Evolutionary conservation across 2,329 filamentous ascomycete species (phyloP).

Genomic region (Aspergillus sp.): DNA sequence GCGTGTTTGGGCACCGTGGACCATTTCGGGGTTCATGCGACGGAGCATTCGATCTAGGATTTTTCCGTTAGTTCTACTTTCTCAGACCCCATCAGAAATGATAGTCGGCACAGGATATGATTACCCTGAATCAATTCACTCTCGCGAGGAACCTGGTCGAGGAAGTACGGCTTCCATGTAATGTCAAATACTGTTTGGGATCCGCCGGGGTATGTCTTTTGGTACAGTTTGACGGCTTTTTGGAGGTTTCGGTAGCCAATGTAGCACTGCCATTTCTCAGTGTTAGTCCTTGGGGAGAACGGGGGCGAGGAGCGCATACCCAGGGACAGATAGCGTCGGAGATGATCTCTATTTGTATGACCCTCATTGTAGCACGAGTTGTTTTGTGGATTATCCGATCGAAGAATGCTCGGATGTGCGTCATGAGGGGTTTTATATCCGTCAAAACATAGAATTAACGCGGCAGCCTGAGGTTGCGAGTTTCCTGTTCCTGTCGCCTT

Average conservation of each 20-base stretch:
- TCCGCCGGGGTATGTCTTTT: conserved; percentile 42
- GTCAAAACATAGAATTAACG: background rate
- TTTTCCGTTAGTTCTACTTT: background rate
- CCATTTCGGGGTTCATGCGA: background rate
- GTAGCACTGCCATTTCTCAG: conserved; percentile 38
- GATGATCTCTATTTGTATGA: conserved; percentile 24
- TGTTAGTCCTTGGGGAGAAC: background rate
- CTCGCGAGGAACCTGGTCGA: conserved; percentile 22
- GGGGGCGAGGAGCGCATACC: conserved; percentile 3
- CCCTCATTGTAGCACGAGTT: conserved; percentile 6
- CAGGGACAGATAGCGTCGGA: conserved; percentile 35
- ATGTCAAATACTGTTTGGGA: conserved; percentile 36
- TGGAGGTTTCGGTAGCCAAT: conserved; percentile 42
- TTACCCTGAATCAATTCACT: background rate
- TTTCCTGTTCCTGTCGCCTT: no score
- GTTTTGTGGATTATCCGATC: background rate
- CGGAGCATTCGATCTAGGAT: background rate
- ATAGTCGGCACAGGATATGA: no score
- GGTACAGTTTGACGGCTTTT: conserved; percentile 38
- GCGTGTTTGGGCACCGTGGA: background rate
- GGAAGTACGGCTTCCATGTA: conserved; percentile 41
- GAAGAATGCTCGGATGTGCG: background rate
- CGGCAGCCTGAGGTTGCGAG: no score
- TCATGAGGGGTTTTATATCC: background rate
- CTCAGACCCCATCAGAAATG: no score